Evolutionary conservation across 2,329 filamentous ascomycete species (phyloP).

Genomic region (Alternaria postmessia): DNA sequence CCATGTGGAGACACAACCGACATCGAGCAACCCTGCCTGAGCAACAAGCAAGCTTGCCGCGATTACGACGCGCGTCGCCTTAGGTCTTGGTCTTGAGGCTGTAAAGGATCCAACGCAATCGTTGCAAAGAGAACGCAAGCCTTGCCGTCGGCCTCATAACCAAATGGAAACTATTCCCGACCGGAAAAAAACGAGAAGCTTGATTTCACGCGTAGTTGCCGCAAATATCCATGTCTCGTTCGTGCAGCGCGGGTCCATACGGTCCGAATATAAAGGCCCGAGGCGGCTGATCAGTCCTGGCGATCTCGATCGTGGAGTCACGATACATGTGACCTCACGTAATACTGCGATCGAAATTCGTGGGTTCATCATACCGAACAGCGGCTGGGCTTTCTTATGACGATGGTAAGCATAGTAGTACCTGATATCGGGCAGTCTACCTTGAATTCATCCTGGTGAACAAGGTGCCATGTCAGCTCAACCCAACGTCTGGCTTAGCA

Average conservation of each 20-base stretch:
- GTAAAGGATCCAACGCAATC: not conserved
- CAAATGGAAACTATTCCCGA: not conserved
- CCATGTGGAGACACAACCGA: not conserved
- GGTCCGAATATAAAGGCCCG: slow-evolving; percentile 3
- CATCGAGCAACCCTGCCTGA: not conserved
- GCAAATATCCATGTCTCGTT: slow-evolving; percentile 4
- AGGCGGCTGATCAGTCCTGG: slow-evolving; percentile 1
- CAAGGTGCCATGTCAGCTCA: not conserved
- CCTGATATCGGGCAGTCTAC: not conserved
- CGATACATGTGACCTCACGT: not conserved
- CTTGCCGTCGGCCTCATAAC: not conserved
- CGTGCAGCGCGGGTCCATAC: not conserved
- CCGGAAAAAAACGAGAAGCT: not conserved
- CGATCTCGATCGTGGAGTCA: slow-evolving; percentile 1
- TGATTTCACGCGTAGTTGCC: slow-evolving; percentile 2
- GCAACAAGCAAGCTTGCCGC: not conserved
- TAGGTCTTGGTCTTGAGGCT: not conserved
- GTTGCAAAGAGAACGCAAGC: not conserved
- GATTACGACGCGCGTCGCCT: not conserved
- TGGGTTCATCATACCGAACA: not conserved
- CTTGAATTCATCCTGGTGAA: not conserved
- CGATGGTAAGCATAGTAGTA: not conserved
- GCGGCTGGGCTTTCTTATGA: not conserved
- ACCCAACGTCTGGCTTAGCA: not conserved
- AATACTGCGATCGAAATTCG: slow-evolving; percentile 6